Conservation (phyloP, 768 basidiomycete genomes). For the Auricularia heimuer region DNA sequence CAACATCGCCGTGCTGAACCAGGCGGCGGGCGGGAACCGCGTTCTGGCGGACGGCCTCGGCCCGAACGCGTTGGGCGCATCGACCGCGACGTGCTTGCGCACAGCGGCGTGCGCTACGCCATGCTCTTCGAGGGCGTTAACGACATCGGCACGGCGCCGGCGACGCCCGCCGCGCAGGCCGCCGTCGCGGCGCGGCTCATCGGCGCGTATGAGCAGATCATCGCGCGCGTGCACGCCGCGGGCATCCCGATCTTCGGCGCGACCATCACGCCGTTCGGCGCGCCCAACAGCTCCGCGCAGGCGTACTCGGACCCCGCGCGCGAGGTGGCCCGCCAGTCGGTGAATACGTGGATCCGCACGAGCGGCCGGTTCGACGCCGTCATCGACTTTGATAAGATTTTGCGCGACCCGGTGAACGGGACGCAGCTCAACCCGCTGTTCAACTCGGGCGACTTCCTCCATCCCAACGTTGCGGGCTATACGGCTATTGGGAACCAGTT, state of each 20-base stretch:
- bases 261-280: slow-evolving; percentile 42
- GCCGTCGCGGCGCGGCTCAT: slow-evolving; percentile 32
- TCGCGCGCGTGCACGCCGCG: slow-evolving; percentile 30
- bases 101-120: slow-evolving; percentile 34
- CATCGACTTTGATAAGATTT: slow-evolving; percentile 36
- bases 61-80: slow-evolving; percentile 37
- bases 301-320: slow-evolving; percentile 30
- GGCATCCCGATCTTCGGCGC: slow-evolving; percentile 38
- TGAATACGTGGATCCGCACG: slow-evolving; percentile 35
- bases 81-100: slow-evolving; percentile 41
- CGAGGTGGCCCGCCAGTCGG: slow-evolving; percentile 31
- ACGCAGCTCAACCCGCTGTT: slow-evolving; percentile 28
- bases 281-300: slow-evolving; percentile 22
- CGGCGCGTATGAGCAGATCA: slow-evolving; percentile 36
- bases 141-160: slow-evolving; percentile 36
- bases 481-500: slow-evolving; percentile 32
- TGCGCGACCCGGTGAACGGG: slow-evolving; percentile 29
- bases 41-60: slow-evolving; percentile 41
- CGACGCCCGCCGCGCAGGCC: slow-evolving; percentile 27
- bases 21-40: slow-evolving; percentile 45
- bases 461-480: slow-evolving; percentile 39
- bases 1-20: slow-evolving; percentile 36
- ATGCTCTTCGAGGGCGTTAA: slow-evolving; percentile 48
- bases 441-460: slow-evolving; percentile 38
- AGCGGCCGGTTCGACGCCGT: slow-evolving; percentile 36